Conservation (phyloP, 169 alveolate genomes). For the Amoebophrya sp. region DNA sequence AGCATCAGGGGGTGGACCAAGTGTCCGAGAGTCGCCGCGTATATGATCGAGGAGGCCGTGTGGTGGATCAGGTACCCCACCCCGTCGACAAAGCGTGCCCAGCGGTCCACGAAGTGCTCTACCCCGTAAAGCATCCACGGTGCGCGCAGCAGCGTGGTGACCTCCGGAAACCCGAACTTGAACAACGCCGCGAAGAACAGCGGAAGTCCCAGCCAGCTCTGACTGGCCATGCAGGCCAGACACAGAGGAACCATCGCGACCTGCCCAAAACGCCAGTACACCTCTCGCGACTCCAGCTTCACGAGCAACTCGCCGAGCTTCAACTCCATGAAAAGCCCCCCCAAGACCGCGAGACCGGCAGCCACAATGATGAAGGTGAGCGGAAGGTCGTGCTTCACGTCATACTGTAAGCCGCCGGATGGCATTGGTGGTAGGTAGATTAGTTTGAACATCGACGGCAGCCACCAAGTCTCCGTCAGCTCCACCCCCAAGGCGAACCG, state of each 20-base stretch:
- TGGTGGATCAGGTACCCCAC: neutral
- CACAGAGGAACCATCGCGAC: neutral
- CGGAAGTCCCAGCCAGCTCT: neutral
- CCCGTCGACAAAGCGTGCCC: neutral
- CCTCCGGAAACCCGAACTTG: neutral
- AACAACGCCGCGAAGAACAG: neutral
- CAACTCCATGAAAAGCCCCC: neutral
- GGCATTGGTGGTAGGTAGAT: no score
- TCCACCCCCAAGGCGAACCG: no score
- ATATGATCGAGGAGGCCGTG: neutral
- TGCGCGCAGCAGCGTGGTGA: neutral
- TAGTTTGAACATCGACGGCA: no score
- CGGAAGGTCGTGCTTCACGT: neutral
- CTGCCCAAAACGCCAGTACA: neutral
- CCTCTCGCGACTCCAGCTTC: neutral
- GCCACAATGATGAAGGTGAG: neutral
- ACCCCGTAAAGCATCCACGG: neutral
- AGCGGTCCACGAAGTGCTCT: neutral
- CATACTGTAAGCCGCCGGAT: no score
- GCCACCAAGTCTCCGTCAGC: no score
- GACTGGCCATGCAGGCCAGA: neutral
- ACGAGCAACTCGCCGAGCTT: neutral
- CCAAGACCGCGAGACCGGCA: neutral
- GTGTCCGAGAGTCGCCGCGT: neutral
- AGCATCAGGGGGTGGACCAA: neutral